A percentile compares a stretch with the other conserved stretches of the same genome.
Conservation (phyloP, 2,329 filamentous ascomycete genomes). For the Cordyceps pruinosa region DNA sequence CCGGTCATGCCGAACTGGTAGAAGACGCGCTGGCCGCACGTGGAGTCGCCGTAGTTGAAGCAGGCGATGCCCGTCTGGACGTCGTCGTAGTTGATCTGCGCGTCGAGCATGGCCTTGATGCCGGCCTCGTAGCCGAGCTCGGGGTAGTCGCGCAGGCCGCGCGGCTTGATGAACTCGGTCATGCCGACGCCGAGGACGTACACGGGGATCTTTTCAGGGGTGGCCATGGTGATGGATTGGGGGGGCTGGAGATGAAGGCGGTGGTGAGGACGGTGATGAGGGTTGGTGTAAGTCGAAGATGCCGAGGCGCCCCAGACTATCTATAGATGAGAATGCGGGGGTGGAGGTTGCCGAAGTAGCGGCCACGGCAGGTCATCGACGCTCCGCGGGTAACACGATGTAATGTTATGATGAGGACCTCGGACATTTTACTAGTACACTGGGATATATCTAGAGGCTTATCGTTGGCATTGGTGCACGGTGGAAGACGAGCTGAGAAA, state of each 20-base stretch:
- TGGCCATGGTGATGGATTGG: not conserved
- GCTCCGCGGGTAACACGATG: no score
- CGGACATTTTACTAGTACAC: no score
- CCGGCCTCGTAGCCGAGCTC: slow-evolving; percentile 91
- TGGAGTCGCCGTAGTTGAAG: slow-evolving; percentile 95
- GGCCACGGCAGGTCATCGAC: no score
- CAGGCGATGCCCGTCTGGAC: slow-evolving; percentile 91
- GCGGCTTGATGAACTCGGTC: slow-evolving; percentile 98
- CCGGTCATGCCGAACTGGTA: slow-evolving; percentile 98
- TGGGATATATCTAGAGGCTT: no score
- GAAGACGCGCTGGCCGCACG: slow-evolving; percentile 92
- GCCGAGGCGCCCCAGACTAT: slow-evolving; percentile 4
- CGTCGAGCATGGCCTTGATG: slow-evolving; percentile 79
- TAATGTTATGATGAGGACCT: no score
- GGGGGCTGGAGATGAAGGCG: not conserved
- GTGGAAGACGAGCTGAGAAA: no score
- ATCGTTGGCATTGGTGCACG: no score
- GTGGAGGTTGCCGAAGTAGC: not conserved
- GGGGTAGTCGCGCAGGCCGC: slow-evolving; percentile 88
- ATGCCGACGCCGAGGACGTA: slow-evolving; percentile 97
- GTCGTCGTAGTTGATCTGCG: slow-evolving; percentile 92
- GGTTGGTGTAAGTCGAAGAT: not conserved
- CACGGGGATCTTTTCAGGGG: slow-evolving; percentile 24
- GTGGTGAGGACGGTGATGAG: not conserved
- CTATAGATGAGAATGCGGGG: slow-evolving; percentile 1